Base-by-base conservation (phyloP, 1,284 basidiomycete genomes). In the Rhodotorula sp. region DNA sequence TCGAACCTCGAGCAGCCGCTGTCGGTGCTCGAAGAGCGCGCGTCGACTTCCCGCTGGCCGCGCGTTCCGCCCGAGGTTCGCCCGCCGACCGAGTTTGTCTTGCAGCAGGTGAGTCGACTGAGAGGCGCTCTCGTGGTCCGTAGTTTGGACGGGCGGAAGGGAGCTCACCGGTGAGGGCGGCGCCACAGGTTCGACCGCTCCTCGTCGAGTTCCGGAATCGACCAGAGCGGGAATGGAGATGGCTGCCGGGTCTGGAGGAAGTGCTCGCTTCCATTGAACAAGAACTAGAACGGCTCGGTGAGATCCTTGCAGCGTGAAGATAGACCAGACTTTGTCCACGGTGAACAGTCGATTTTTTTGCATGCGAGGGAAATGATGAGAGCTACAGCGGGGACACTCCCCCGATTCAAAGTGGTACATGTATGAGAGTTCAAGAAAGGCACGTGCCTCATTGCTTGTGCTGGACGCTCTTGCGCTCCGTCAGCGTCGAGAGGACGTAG, bases 91-190 rank as follows among this genome's bases (percentile, higher is more conserved):
- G 7, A 14, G 18, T 70, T 62, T 15, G 65, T 70, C 7, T 16
- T 67, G 0, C 23, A 39, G 14, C 61, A 70, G 68, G 70, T 69
- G 57, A 18, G n/a, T n/a, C n/a, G n/a, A n/a, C n/a, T n/a, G n/a
- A n/a, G n/a, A n/a, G n/a, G n/a, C n/a, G n/a, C n/a, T n/a, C n/a
- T n/a, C n/a, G n/a, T 39, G 31, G 12, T 26, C 18, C 23, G 21
- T 16, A 46, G 12, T 20, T 23, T 58, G 20, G 0, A 18, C 10
- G 15, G 15, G 43, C 14, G 43, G 23, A 26, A 16, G 16, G 6
- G 12, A 8, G 26, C 61, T 62, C 20, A 62, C 21, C 8, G 18
- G 29, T 57, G 62, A 54, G 26, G 26, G 47, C 23, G 26, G 47
- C 31, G 7, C 43, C n/a, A 4, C 65, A 70, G 69, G 64, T 70